These are phyloP conservation scores for Elaeis oleifera DNA, from an alignment of 202 grass and related monocot species.

Conservation along the genomic window DNA sequence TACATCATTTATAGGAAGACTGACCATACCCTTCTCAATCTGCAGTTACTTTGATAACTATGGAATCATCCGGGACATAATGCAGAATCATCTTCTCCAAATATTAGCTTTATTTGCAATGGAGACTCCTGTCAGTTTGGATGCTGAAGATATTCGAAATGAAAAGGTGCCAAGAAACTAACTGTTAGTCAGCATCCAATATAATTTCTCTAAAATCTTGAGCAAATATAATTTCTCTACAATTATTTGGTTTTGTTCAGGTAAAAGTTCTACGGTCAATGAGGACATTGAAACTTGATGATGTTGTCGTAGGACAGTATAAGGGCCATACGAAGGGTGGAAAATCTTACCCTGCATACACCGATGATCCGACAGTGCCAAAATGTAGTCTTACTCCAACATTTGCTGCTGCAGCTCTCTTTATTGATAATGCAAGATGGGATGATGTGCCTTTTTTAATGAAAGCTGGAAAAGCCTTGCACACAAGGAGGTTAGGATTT, in stretches of 20 bases:
- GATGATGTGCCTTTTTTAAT: slow-evolving; percentile 89
- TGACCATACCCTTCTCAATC: not conserved
- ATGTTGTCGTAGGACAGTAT: slow-evolving; percentile 91
- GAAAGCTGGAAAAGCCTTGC: slow-evolving; percentile 93
- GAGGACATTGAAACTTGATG: slow-evolving; percentile 59
- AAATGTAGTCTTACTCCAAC: slow-evolving; percentile 82
- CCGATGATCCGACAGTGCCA: slow-evolving; percentile 70
- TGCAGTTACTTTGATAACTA: slow-evolving; percentile 89
- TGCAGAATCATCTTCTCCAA: slow-evolving; percentile 96
- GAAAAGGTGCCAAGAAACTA: slow-evolving; percentile 48
- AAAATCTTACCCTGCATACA: slow-evolving; percentile 51
- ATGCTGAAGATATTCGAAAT: slow-evolving; percentile 88
- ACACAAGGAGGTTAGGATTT: slow-evolving; percentile 34
- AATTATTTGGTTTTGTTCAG: slow-evolving; percentile 21
- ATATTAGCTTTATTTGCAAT: slow-evolving; percentile 91
- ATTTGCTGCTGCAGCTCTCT: slow-evolving; percentile 80
- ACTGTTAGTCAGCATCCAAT: too few species aligned
- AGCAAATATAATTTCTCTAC: too few species aligned
- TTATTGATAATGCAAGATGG: slow-evolving; percentile 96
- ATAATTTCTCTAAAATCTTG: too few species aligned
- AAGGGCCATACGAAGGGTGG: slow-evolving; percentile 65
- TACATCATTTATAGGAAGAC: too few species aligned
- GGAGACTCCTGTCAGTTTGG: slow-evolving; percentile 87
- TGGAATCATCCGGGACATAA: slow-evolving; percentile 94
- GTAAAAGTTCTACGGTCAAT: slow-evolving; percentile 85